Evolutionary conservation across 768 basidiomycete species (phyloP).

Genomic region (Suillus paluster): DNA sequence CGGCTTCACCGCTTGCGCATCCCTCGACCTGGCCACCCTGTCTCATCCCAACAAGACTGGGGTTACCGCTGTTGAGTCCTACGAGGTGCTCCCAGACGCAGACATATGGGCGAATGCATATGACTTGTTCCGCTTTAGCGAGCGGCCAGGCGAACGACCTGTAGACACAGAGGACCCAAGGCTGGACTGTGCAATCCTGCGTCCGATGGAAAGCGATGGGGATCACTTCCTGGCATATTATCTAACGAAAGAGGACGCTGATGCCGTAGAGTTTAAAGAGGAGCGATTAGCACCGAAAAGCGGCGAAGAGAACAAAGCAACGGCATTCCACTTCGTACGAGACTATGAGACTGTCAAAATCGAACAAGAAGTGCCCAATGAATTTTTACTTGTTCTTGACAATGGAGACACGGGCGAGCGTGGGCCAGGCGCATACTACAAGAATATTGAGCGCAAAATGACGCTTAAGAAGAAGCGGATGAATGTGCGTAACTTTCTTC

Average conservation of each 20-base stretch:
- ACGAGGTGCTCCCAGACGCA: conserved; percentile 81
- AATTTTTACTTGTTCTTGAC: conserved; percentile 78
- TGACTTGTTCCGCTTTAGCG: conserved; percentile 84
- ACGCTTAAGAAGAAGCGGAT: conserved; percentile 82
- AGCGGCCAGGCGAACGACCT: conserved; percentile 80
- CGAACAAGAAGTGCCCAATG: conserved; percentile 85
- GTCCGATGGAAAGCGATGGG: conserved; percentile 87
- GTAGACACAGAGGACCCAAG: conserved; percentile 78
- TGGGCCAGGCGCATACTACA: conserved; percentile 81
- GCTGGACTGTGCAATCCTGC: conserved; percentile 82
- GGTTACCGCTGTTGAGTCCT: conserved; percentile 78
- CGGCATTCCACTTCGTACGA: conserved; percentile 74
- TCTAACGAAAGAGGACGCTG: conserved; percentile 75
- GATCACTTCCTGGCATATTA: conserved; percentile 90
- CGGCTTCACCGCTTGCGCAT: conserved; percentile 64
- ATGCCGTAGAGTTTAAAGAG: conserved; percentile 68
- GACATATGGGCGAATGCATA: conserved; percentile 91
- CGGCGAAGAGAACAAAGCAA: conserved; percentile 63
- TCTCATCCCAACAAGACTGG: conserved; percentile 81
- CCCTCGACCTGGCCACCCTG: conserved; percentile 61
- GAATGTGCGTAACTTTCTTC: conserved; percentile 55
- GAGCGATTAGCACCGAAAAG: conserved; percentile 53
- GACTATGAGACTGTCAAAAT: conserved; percentile 90
- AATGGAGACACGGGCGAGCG: conserved; percentile 53
- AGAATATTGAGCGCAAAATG: conserved; percentile 89